Base-by-base conservation (phyloP, 768 basidiomycete species). In the Daedalea quercina region DNA sequence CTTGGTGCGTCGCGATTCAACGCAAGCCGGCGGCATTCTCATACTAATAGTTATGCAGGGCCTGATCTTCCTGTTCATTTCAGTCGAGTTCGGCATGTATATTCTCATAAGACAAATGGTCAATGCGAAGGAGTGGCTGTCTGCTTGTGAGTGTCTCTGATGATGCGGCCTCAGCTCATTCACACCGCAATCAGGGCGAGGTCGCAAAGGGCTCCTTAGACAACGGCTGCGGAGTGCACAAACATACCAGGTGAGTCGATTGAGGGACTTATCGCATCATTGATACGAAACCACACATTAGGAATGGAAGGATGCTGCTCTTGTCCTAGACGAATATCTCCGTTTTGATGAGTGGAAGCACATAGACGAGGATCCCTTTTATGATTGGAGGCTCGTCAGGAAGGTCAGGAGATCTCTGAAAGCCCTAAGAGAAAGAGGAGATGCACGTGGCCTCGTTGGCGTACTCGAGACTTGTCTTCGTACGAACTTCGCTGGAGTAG, bases 401-500 rank as follows among this genome's bases (percentile, higher is more conserved):
- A 90, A 87, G 76, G 87, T 84, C 24, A 79, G 78, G 57, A 77
- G 80, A 31, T 94, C 92, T 0, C 70, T 97, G 48, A 80, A 71
- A 54, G 77, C 72, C 22, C 67, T 93, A 25, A 74, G 94, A 58
- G 81, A 84, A 57, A 83, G 79, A 59, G 82, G 84, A 31, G 94
- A 99, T 65, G 85, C 81, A 2, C 81, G 89, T 54, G 93, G 90
- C 0, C 79, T 94, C 45, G 78, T 95, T 42, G 94, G 91, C 3
- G 89, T 97, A 0, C 71, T 99, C 33, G 92, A 95, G 61, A 90
- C 91, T 0, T 96, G 91, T 59, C 78, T 97, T 42, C 77, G 94
- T 50, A 79, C 83, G 22, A 97, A 96, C 66, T 99, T 97, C 71
- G 96, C 90, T 13, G 96, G 90, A 0, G 83, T 90, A 3, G 94